Evolutionary conservation across 78 protist genomes (phyloP), one percentile per base, ranked within the genome.

Genomic region (Dictyostelium purpureum): DNA sequence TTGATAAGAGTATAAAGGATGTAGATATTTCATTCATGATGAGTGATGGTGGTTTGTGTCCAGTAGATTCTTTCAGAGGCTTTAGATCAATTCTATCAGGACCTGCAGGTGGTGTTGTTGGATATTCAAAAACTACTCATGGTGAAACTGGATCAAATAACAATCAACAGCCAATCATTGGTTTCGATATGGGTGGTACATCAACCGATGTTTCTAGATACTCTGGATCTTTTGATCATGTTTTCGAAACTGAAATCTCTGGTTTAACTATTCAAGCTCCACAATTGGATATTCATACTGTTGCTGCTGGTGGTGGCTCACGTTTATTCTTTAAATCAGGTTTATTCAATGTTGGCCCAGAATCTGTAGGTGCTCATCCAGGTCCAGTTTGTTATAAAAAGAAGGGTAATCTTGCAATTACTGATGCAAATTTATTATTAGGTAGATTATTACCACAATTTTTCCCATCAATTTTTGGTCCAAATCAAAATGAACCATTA

Each of bases 111-210:
- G 99, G 99, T 6, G 97, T 97, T 2, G 99, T 98, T 19, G 99
- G 99, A 40, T 98, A 96, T 56, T 70, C 95, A 7, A 21, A 12
- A 54, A 90, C 98, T n/a, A 81, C 99, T 0, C 93, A 19, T 31
- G 26, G 38, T 57, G 6, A 26, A 57, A 57, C 26, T 9, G 66
- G 26, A 57, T n/a, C 66, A 26, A 28, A 57, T 10, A n/a, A 57
- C 6, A 81, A n/a, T 33, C 21, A 12, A 42, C 73, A 40, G 37
- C 97, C 97, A 16, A 96, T 97, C 45, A 96, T 98, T 37, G 99
- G 99, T 21, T 98, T 97, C 47, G 99, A 98, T 96, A 98, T 98
- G 99, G 99, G 99, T 38, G 99, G 99, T 33, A 98, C 99, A 2
- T 94, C 97, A 6, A 98, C 99, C 2, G 99, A 98, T 75, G 99